Conservation (phyloP, 108 stramenopile genomes). For the Cylindrotheca fusiformis region DNA sequence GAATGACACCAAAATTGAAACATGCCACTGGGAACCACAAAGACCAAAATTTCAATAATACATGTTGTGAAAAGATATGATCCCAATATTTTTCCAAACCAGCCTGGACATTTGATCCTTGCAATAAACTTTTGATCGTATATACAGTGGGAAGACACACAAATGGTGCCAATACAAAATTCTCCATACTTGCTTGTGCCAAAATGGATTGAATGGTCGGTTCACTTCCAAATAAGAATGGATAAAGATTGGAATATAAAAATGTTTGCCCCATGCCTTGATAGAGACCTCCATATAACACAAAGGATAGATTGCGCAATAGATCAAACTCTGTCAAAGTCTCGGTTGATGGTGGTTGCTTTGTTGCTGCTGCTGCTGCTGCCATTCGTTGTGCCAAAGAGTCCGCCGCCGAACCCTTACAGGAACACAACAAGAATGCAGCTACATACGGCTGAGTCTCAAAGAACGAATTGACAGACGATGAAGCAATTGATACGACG, state of each 20-base stretch:
- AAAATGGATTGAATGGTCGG: constrained; percentile 27
- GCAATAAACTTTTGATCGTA: constrained; percentile 20
- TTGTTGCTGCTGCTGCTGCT: background rate
- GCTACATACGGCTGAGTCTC: constrained; percentile 45
- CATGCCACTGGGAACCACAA: constrained; percentile 45
- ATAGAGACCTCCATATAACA: constrained; percentile 57
- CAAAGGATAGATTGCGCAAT: constrained; percentile 41
- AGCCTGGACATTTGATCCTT: background rate
- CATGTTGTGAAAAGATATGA: constrained; percentile 23
- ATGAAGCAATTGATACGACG: too few relatives aligned
- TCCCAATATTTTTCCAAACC: constrained; percentile 22
- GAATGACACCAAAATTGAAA: constrained; percentile 46
- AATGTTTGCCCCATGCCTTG: constrained; percentile 46
- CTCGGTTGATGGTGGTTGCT: background rate
- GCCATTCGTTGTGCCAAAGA: constrained; percentile 38
- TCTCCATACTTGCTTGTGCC: too few relatives aligned
- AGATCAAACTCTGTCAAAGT: constrained; percentile 16
- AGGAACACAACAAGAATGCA: constrained; percentile 54
- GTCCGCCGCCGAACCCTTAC: constrained; percentile 64
- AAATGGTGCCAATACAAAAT: constrained; percentile 37
- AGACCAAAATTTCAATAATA: constrained; percentile 51
- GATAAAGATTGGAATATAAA: constrained; percentile 38
- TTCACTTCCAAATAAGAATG: constrained; percentile 35
- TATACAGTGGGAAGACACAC: constrained; percentile 49
- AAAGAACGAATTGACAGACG: too few relatives aligned